Evolutionary conservation across 345 rosid genomes (phyloP).

Genomic region (Hibiscus syriacus): DNA sequence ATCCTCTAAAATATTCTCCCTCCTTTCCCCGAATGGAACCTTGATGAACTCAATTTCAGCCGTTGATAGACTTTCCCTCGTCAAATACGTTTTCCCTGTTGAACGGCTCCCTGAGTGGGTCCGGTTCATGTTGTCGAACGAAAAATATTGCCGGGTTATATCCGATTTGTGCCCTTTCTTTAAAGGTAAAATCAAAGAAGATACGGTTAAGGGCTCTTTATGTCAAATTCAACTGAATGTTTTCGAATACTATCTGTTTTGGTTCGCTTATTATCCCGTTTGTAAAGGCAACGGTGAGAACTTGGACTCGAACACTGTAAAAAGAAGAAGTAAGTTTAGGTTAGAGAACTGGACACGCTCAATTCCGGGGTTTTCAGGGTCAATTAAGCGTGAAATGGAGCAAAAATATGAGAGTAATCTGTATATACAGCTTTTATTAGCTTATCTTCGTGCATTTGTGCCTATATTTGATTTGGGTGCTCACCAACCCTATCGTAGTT

Average conservation of each 20-base stretch:
- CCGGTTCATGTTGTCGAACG: constrained; percentile 44
- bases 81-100: constrained; percentile 69
- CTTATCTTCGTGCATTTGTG: constrained; percentile 73
- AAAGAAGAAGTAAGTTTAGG: constrained; percentile 37
- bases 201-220: constrained; percentile 39
- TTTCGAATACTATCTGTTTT: constrained; percentile 80
- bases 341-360: constrained; percentile 63
- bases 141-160: constrained; percentile 37
- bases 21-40: constrained; percentile 53
- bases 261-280: constrained; percentile 89
- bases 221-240: constrained; percentile 63
- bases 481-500: constrained; percentile 71
- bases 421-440: constrained; percentile 55
- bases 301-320: constrained; percentile 21
- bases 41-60: constrained; percentile 54
- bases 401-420: constrained; percentile 53
- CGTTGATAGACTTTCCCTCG: constrained; percentile 67
- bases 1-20: constrained; percentile 42
- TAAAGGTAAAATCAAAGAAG: constrained; percentile 53
- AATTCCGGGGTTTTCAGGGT: constrained; percentile 46
- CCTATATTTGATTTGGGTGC: constrained; percentile 49
- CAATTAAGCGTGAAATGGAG: constrained; percentile 43
- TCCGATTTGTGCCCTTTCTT: constrained; percentile 52
- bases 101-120: constrained; percentile 82
- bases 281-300: constrained; percentile 58